Evolutionary conservation across 352 stramenopile species (phyloP).

Genomic region (Pythium brassicae): DNA sequence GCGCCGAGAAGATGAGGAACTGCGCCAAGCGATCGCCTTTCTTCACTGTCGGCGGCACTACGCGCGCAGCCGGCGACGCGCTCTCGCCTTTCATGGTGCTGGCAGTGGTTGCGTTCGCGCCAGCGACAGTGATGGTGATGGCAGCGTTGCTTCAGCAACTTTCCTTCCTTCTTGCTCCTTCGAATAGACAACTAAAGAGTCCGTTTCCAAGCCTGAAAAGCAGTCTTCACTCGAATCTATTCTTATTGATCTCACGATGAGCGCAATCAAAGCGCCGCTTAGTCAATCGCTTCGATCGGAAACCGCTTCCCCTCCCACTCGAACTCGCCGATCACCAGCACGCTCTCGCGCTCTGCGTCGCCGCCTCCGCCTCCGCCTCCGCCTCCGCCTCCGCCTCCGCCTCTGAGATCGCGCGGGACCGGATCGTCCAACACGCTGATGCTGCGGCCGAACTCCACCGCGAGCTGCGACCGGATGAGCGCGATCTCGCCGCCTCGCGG

Average conservation of each 20-base stretch:
- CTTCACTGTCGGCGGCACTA: conserved; percentile 23
- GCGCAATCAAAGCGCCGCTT: too few species aligned
- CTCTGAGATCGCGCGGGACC: conserved; percentile 9
- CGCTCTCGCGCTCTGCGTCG: too few species aligned
- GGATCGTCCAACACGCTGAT: conserved; percentile 45
- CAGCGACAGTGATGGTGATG: not conserved
- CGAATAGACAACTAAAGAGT: too few species aligned
- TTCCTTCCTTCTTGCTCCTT: too few species aligned
- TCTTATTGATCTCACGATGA: too few species aligned
- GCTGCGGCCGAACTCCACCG: conserved; percentile 54
- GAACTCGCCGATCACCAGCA: conserved; percentile 38
- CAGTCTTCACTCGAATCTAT: not conserved
- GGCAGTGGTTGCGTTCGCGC: not conserved
- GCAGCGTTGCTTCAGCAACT: too few species aligned
- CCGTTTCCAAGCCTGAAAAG: too few species aligned
- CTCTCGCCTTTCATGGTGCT: not conserved
- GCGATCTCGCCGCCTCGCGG: conserved; percentile 27
- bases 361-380: too few species aligned
- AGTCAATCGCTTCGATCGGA: conserved; percentile 2
- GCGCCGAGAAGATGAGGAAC: conserved; percentile 51
- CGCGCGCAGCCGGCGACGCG: not conserved
- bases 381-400: too few species aligned
- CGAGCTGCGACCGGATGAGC: conserved; percentile 68
- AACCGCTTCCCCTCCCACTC: conserved; percentile 32
- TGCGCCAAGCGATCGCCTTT: conserved; percentile 53